A percentile compares a stretch with the other conserved stretches of the same genome.
Conservation (phyloP, 345 rosid species). For the Syzygium aromaticum region DNA sequence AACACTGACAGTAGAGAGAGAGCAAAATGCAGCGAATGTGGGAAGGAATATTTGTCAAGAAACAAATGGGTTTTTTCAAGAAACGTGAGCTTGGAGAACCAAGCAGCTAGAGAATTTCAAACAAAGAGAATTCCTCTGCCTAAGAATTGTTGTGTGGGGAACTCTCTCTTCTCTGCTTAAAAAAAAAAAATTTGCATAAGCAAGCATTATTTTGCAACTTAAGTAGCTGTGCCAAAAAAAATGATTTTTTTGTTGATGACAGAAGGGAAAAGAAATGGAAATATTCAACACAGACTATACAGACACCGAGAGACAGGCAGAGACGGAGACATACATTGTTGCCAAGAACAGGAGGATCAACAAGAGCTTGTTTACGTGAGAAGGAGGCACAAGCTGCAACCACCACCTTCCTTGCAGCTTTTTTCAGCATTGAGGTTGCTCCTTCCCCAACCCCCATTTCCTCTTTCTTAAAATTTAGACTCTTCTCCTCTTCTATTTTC, state of each 20-base stretch:
- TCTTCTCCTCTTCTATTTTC: neutral
- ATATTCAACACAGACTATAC: neutral
- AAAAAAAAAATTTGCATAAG: neutral
- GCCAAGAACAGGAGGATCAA: constrained; percentile 9
- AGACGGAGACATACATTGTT: neutral
- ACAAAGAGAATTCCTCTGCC: neutral
- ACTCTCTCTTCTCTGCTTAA: neutral
- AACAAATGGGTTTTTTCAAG: neutral
- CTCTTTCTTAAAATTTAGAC: neutral
- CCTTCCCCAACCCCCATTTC: constrained; percentile 28
- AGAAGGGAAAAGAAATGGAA: neutral
- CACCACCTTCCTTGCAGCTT: constrained; percentile 52
- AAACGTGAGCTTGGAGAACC: neutral
- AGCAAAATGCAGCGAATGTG: neutral
- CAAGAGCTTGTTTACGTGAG: constrained; percentile 33
- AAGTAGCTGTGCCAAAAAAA: neutral
- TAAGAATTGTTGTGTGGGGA: neutral
- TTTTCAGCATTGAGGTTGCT: constrained; percentile 46
- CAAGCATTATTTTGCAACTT: neutral
- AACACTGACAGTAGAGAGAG: neutral
- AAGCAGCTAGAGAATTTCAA: neutral
- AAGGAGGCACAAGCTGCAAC: constrained; percentile 69
- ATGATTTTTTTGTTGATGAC: neutral
- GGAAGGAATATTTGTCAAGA: neutral
- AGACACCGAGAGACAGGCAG: constrained; percentile 16